phyloP scores from a whole-genome alignment of 2,329 filamentous ascomycete species.

The Cladosporium sp. region DNA sequence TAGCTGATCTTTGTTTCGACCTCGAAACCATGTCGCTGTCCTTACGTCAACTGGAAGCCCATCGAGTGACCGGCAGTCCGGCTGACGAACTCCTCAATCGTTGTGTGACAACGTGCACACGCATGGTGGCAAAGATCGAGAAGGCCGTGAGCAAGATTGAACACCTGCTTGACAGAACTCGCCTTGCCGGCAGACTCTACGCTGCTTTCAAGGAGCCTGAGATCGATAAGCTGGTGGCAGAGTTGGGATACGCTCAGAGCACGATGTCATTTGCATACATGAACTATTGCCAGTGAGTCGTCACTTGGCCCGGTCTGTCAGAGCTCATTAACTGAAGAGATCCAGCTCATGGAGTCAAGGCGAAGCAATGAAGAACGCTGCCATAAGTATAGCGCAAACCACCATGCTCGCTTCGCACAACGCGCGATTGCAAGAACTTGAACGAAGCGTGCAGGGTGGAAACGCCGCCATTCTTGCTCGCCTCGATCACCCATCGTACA shows the following conservation, averaged over 20 bases:
- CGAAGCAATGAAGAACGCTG: neutral
- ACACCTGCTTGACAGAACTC: neutral
- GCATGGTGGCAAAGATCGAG: neutral
- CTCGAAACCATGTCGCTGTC: conserved; percentile 11
- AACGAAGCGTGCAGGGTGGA: neutral
- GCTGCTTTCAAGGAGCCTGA: conserved; percentile 12
- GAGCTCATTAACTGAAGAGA: neutral
- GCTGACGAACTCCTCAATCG: conserved; percentile 4
- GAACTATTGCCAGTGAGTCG: conserved; percentile 7
- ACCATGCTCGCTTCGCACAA: neutral
- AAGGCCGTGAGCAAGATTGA: conserved; percentile 5
- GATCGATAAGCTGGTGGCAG: conserved; percentile 2
- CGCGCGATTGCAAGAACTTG: neutral
- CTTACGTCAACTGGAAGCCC: conserved; percentile 8
- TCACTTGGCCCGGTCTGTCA: too few species aligned
- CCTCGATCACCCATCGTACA: too few species aligned
- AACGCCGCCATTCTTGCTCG: neutral
- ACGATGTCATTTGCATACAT: conserved; percentile 14
- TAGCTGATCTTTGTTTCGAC: conserved; percentile 1
- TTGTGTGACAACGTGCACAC: conserved; percentile 4
- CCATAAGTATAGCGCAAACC: neutral
- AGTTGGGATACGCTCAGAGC: conserved; percentile 12
- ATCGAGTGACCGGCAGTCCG: neutral
- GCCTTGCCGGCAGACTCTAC: conserved; percentile 3
- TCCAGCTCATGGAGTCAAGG: neutral